These are phyloP conservation scores for Penicillium sp. DNA, from an alignment of 2,329 filamentous ascomycete genomes.

Conservation along the genomic window DNA sequence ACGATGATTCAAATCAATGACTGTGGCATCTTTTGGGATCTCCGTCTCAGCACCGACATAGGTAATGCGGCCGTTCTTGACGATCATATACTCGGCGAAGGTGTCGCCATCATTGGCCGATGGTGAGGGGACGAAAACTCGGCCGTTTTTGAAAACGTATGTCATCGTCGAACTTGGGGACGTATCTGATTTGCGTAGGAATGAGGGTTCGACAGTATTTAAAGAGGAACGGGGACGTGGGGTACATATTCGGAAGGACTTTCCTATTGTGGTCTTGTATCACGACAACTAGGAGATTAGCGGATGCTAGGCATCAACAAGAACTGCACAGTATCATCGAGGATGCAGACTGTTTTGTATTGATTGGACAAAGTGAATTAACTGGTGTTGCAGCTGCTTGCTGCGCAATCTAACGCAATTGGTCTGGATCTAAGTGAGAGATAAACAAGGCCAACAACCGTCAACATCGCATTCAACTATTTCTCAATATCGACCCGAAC, in stretches of 20 bases:
- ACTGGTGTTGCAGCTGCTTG: not conserved
- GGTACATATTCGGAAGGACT: constrained; percentile 7
- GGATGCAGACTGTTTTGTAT: not conserved
- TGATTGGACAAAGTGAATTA: constrained; percentile 3
- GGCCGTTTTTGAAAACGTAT: constrained; percentile 32
- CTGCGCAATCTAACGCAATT: constrained; percentile 18
- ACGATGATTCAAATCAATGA: constrained; percentile 34
- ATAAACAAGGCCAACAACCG: not conserved
- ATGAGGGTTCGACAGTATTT: constrained; percentile 5
- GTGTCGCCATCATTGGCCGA: constrained; percentile 8
- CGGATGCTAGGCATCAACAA: not conserved
- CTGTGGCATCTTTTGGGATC: constrained; percentile 19
- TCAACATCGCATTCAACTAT: not conserved
- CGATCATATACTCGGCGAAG: constrained; percentile 36
- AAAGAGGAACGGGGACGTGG: constrained; percentile 2
- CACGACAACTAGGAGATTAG: not conserved
- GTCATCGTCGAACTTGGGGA: constrained; percentile 14
- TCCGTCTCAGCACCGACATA: constrained; percentile 37
- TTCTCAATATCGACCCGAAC: too few species aligned
- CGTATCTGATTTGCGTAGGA: not conserved
- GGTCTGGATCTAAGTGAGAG: not conserved
- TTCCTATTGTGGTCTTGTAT: constrained; percentile 5
- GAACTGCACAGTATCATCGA: not conserved
- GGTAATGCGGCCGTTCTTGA: constrained; percentile 39
- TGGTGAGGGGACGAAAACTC: constrained; percentile 26